A percentile compares a stretch with the other conserved stretches of the same genome.
phyloP scores from a whole-genome alignment of 1,284 basidiomycete genomes.

The Melampsora americana region DNA sequence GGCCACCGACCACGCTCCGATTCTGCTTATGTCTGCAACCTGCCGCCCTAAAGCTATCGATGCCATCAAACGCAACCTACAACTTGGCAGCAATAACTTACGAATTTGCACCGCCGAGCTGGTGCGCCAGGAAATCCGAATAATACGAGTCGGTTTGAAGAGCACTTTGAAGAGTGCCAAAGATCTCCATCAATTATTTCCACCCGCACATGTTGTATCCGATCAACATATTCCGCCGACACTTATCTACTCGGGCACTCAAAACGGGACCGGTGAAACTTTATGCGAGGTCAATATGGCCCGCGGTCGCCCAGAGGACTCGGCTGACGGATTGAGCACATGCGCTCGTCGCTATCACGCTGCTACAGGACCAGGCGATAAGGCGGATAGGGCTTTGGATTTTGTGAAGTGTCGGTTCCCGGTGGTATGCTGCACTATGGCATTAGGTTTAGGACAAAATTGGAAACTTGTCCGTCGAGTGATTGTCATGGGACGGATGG shows the following conservation, averaged over 20 bases:
- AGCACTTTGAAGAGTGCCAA: neutral
- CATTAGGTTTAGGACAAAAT: conserved; percentile 13
- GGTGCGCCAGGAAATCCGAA: conserved; percentile 7
- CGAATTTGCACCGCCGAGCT: neutral
- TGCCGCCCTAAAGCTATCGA: conserved; percentile 8
- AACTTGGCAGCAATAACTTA: neutral
- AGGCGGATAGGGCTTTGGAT: too few species aligned
- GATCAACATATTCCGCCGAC: neutral
- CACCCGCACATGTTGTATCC: too few species aligned
- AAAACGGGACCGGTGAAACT: neutral
- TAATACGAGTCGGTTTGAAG: neutral
- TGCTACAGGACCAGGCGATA: neutral
- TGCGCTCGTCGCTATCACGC: neutral
- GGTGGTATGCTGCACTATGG: neutral
- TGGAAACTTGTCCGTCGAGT: neutral
- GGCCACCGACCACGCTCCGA: neutral
- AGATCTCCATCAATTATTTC: neutral
- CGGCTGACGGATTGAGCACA: neutral
- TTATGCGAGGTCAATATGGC: neutral
- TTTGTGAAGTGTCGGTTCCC: too few species aligned
- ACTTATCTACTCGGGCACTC: conserved; percentile 9
- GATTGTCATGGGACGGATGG: neutral
- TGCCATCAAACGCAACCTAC: conserved; percentile 9
- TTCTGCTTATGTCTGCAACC: conserved; percentile 14
- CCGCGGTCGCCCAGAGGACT: neutral